Evolutionary conservation across 139 green algal species (phyloP).

Genomic region (Zygnema cylindricum): DNA sequence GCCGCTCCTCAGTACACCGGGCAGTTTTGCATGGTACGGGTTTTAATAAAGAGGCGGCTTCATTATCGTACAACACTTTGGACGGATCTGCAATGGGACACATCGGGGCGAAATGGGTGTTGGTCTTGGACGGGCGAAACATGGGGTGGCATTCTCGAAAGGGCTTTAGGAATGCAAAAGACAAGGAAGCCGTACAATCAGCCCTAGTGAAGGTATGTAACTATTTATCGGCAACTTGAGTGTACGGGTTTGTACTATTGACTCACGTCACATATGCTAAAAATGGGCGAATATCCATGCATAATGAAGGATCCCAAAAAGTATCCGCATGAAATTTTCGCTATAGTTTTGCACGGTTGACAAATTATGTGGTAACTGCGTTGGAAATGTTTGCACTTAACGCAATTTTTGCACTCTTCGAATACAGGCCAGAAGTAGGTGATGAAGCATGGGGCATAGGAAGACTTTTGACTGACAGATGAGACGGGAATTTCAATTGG

Average conservation of each 20-base stretch:
- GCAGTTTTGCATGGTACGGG: too few species aligned
- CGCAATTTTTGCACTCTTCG: neutral
- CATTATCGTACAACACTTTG: constrained; percentile 8
- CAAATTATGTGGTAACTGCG: neutral
- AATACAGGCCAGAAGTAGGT: neutral
- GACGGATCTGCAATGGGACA: neutral
- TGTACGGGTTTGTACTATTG: neutral
- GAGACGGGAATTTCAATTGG: neutral
- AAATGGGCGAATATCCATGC: neutral
- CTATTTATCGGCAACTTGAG: neutral
- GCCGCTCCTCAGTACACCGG: too few species aligned
- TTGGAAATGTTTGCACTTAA: neutral
- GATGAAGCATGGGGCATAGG: neutral
- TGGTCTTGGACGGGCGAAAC: neutral
- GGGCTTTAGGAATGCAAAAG: neutral
- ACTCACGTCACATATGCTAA: neutral
- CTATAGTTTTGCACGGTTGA: neutral
- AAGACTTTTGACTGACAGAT: neutral
- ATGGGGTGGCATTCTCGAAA: neutral
- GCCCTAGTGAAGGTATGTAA: neutral
- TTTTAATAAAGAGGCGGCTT: too few species aligned
- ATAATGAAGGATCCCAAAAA: neutral
- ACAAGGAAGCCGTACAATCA: neutral
- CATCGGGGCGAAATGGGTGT: neutral
- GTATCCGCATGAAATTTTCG: neutral